These are phyloP conservation scores for Erigeron philadelphicus DNA, from an alignment of 140 eudicot species.

Conservation along the genomic window DNA sequence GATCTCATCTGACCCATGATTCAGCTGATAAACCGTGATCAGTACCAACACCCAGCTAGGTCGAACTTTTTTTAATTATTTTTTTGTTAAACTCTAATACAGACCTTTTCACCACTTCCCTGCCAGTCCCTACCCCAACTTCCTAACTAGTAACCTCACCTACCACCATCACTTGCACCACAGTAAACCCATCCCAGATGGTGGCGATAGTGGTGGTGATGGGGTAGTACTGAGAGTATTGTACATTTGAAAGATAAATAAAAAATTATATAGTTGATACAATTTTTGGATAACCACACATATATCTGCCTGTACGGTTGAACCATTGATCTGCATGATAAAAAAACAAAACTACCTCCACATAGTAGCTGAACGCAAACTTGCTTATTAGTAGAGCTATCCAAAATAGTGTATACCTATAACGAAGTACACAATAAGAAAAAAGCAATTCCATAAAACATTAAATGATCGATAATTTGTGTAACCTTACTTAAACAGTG, in stretches of 20 bases:
- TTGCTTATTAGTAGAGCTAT: slow-evolving; percentile 78
- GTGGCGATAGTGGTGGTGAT: too few relatives aligned
- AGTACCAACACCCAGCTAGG: not conserved
- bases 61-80: not conserved
- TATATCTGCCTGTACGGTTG: too few relatives aligned
- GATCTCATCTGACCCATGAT: not conserved
- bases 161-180: too few relatives aligned
- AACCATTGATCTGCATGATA: not conserved
- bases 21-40: not conserved
- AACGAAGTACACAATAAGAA: slow-evolving; percentile 15
- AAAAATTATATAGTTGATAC: too few relatives aligned
- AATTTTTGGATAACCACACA: too few relatives aligned
- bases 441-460: not conserved
- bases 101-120: not conserved
- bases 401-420: slow-evolving; percentile 91
- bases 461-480: slow-evolving; percentile 14
- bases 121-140: too few relatives aligned
- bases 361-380: slow-evolving; percentile 98
- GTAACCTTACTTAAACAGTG: slow-evolving; percentile 76
- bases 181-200: too few relatives aligned
- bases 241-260: too few relatives aligned
- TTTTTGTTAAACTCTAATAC: not conserved
- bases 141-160: too few relatives aligned
- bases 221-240: too few relatives aligned
- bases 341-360: slow-evolving; percentile 56